These are phyloP conservation scores for Physcia stellaris DNA, from an alignment of 495 filamentous ascomycete species.

Conservation along the genomic window DNA sequence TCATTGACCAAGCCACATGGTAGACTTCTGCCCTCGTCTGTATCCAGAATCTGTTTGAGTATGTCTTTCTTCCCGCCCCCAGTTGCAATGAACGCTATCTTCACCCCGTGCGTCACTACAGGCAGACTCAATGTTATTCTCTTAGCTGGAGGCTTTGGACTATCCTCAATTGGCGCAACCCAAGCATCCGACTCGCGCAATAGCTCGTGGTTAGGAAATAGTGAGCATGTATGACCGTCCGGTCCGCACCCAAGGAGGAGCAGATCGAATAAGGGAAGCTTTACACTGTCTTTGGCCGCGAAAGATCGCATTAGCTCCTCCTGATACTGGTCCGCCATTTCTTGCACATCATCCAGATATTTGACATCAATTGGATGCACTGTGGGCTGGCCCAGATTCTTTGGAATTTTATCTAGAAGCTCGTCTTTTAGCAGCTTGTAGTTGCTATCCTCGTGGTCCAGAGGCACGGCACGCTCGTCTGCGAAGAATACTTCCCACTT, in stretches of 20 bases:
- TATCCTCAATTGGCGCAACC: constrained; percentile 82
- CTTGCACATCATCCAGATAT: constrained; percentile 69
- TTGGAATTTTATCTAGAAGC: constrained; percentile 74
- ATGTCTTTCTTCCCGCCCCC: constrained; percentile 82
- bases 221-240: constrained; percentile 91
- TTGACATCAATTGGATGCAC: constrained; percentile 65
- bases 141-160: constrained; percentile 82
- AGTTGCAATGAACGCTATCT: constrained; percentile 82
- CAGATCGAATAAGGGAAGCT: constrained; percentile 87
- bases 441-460: constrained; percentile 87
- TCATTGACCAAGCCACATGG: constrained; percentile 82
- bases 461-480: constrained; percentile 87
- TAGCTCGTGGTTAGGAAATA: constrained; percentile 82
- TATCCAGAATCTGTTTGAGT: constrained; percentile 79
- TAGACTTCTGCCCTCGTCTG: constrained; percentile 56
- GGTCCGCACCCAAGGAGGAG: constrained; percentile 86
- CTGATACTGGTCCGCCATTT: constrained; percentile 89
- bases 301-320: constrained; percentile 72
- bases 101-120: constrained; percentile 69
- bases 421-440: constrained; percentile 78
- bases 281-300: constrained; percentile 73
- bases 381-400: constrained; percentile 44
- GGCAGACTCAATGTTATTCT: constrained; percentile 86
- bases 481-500: constrained; percentile 99
- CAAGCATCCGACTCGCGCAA: constrained; percentile 82